phyloP scores from a whole-genome alignment of 257 asterid genomes.

The Solanum infundibuliforme region DNA sequence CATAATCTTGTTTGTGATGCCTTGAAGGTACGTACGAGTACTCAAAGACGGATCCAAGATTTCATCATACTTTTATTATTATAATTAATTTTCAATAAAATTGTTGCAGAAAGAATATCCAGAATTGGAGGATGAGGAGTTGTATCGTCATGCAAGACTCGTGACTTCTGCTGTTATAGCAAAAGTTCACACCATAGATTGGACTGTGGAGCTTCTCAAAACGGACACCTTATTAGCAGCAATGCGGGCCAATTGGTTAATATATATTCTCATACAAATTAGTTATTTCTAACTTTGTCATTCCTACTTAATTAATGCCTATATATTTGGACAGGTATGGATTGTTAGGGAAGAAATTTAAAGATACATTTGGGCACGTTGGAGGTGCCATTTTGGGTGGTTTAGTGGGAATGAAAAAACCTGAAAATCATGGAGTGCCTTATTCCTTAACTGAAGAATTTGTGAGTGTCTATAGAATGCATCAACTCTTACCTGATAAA shows the following conservation, averaged over 20 bases:
- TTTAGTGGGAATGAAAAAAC: conserved; percentile 32
- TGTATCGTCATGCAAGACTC: conserved; percentile 43
- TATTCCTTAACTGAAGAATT: conserved; percentile 60
- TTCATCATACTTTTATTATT: not conserved
- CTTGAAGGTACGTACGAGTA: conserved; percentile 17
- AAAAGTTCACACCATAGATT: conserved; percentile 60
- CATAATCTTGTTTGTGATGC: conserved; percentile 56
- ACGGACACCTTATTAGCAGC: conserved; percentile 35
- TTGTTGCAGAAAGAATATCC: conserved; percentile 30
- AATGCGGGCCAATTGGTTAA: conserved; percentile 48
- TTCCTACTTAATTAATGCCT: not conserved
- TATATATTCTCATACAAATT: not conserved
- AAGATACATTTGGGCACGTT: conserved; percentile 43
- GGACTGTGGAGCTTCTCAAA: conserved; percentile 8
- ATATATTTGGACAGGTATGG: conserved; percentile 33
- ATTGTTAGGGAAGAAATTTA: conserved; percentile 45
- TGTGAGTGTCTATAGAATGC: conserved; percentile 51
- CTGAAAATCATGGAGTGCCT: conserved; percentile 41
- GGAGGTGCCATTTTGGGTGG: conserved; percentile 38
- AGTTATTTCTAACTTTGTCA: not conserved
- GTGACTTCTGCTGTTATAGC: conserved; percentile 63
- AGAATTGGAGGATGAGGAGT: conserved; percentile 28
- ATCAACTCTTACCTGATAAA: conserved; percentile 39
- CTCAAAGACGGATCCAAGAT: not conserved
- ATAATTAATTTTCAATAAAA: not conserved